Evolutionary conservation across 108 stramenopile species (phyloP), one percentile per base, ranked within the genome.

Genomic region (Cylindrotheca closterium): DNA sequence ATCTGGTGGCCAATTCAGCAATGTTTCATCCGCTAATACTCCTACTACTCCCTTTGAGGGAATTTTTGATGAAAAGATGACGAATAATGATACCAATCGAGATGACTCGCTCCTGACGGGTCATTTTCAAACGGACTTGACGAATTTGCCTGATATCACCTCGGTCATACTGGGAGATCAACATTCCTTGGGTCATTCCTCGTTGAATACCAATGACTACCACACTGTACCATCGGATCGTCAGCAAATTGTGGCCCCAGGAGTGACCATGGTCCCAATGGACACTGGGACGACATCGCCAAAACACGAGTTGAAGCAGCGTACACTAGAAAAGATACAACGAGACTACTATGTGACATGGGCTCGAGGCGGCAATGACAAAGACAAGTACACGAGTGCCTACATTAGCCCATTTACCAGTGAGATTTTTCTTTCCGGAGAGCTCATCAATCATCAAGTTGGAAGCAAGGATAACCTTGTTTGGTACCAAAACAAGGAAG

Each of bases 221-320:
- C n/a, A n/a, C n/a, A n/a, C n/a, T n/a, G n/a, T n/a, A n/a, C n/a
- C n/a, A n/a, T n/a, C n/a, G 28, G 32, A 55, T 45, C 52, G 24
- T 57, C 47, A 48, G 30, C 21, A 15, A 17, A 65, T 12, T 30
- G 46, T 19, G 47, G n/a, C 29, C 29, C 47, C 47, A 47, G 31
- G 24, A 45, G 65, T 30, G 65, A 42, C 37, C 15, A 42, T 7
- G 15, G 37, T 42, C 15, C 37, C 37, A 10, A 10, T 15, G 7
- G 37, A 42, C 15, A 42, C 15, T 15, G 15, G 15, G 7, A 7
- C 7, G 10, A 42, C 37, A 7, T 10, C 10, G 7, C 37, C 37
- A 15, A 42, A 10, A 15, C 10, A 42, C 15, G 37, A 42, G 15
- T 10, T 42, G 37, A 15, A 10, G 37, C 7, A 10, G 10, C 7